Evolutionary conservation across 1,139 yeast species (phyloP), one percentile per base, ranked within the genome.

Genomic region (Magnusiomyces sp.): DNA sequence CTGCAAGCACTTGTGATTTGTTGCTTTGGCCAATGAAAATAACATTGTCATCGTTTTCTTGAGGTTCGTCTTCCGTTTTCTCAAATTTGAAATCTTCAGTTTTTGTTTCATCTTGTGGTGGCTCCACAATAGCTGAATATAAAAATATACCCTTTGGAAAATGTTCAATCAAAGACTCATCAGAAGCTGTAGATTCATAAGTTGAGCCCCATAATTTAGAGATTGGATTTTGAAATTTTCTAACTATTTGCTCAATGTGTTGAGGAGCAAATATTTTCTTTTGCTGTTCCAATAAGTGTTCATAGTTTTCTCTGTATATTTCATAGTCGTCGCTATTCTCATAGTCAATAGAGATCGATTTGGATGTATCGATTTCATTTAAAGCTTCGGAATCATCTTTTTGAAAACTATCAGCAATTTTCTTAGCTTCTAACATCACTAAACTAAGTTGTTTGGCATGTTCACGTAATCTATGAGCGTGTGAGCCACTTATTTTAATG

Each of bases 371-470:
- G 9, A 32, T 33, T 19, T 47, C 50, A 10, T 36, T 42, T 3
- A 19, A 41, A 19, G 37, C 51, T 50, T 56, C 62, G 6, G 7
- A 5, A 48, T 61, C 43, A 2, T 44, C 52, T 13, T 43, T 38
- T 29, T n/a, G 17, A 29, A 54, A 52, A 7, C 47, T 43, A 32
- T 56, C 59, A 7, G 52, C 50, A 19, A 54, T 53, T n/a, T 50
- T 54, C 47, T 59, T 56, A 6, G 59, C 58, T 4, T 42, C 44
- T 38, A 52, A 53, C 7, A 88, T 77, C 43, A 86, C 58, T 17
- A 68, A 70, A 0, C 89, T 82, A 38, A 88, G 59, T 44, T 74
- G 78, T 51, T 73, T 72, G 1, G 86, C 78, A 64, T 75, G 72
- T 40, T 73, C 69, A 56, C 86, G 74, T 37, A 80, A 86, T 62